These are phyloP conservation scores for Paramarasmius palmivorus DNA, from an alignment of 1,284 basidiomycete genomes.

Conservation along the genomic window DNA sequence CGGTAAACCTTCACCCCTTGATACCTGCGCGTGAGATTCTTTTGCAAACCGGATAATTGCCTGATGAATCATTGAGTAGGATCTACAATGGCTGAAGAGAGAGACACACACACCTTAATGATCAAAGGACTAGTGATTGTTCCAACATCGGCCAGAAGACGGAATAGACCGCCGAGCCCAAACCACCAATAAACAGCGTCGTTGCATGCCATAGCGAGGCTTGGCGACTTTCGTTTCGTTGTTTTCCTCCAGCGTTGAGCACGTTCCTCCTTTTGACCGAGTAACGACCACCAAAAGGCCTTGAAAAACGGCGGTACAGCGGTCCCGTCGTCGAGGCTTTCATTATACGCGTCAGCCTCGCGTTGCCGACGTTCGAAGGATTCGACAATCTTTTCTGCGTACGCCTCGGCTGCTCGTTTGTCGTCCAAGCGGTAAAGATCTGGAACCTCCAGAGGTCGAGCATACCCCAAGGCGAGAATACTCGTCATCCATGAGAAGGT, in stretches of 20 bases:
- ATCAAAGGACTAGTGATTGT: slow-evolving; percentile 8
- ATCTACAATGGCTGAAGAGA: neutral
- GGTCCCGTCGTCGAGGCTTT: slow-evolving; percentile 3
- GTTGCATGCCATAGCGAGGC: slow-evolving; percentile 8
- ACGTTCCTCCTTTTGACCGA: neutral
- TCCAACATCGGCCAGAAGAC: slow-evolving; percentile 7
- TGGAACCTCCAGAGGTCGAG: slow-evolving; percentile 5
- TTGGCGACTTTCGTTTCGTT: neutral
- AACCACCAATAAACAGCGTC: slow-evolving; percentile 8
- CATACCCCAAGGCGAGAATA: slow-evolving; percentile 3
- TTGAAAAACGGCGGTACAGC: neutral
- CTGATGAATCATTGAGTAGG: neutral
- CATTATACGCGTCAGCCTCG: slow-evolving; percentile 5
- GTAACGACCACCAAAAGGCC: neutral
- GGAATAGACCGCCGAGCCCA: slow-evolving; percentile 1
- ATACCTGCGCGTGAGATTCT: neutral
- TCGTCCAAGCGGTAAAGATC: slow-evolving; percentile 6
- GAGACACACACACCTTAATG: neutral
- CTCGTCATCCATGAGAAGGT: slow-evolving; percentile 10
- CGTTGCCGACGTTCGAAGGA: slow-evolving; percentile 6
- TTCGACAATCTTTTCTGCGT: slow-evolving; percentile 5
- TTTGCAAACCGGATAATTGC: slow-evolving; percentile 5
- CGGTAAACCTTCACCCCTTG: neutral
- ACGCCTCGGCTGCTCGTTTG: neutral
- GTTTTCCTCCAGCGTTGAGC: neutral